Percentiles rank a stretch among this genome's conserved stretches.
These are phyloP conservation scores for Tricholoma saponaceum DNA, from an alignment of 768 basidiomycete species.

Conservation along the genomic window DNA sequence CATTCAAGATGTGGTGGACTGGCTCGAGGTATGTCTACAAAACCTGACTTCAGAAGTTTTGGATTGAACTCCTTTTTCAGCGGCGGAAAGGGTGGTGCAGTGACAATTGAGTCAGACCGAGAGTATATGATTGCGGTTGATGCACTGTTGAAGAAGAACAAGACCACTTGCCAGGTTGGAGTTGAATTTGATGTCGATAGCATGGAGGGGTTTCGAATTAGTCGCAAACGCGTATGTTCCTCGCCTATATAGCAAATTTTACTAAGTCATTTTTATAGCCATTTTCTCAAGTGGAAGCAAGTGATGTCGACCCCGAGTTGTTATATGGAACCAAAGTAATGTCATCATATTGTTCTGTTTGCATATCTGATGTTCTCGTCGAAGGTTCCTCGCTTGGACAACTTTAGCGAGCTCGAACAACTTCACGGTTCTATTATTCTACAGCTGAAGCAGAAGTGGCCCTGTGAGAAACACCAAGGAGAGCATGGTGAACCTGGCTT, in stretches of 20 bases:
- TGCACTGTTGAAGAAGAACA: background rate
- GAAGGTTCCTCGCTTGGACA: slow-evolving; percentile 6
- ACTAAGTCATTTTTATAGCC: background rate
- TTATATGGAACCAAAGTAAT: background rate
- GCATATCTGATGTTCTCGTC: background rate
- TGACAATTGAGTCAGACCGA: background rate
- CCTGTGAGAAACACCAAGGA: slow-evolving; percentile 12
- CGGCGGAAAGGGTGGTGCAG: background rate
- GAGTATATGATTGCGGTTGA: background rate
- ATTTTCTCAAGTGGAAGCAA: background rate
- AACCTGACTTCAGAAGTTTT: background rate
- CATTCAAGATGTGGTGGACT: slow-evolving; percentile 1
- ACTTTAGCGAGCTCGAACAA: slow-evolving; percentile 5
- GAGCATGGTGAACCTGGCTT: slow-evolving; percentile 12
- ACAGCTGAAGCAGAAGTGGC: slow-evolving; percentile 13
- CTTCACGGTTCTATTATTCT: slow-evolving; percentile 8
- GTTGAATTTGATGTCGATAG: background rate
- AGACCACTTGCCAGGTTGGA: background rate
- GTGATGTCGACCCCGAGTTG: background rate
- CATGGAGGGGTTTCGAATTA: background rate
- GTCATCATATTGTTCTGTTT: background rate
- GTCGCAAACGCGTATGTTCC: background rate
- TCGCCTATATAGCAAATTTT: background rate
- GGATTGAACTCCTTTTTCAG: background rate
- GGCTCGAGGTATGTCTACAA: background rate